These are phyloP conservation scores for Alternaria metachromatica DNA, from an alignment of 2,329 filamentous ascomycete species.

Conservation along the genomic window DNA sequence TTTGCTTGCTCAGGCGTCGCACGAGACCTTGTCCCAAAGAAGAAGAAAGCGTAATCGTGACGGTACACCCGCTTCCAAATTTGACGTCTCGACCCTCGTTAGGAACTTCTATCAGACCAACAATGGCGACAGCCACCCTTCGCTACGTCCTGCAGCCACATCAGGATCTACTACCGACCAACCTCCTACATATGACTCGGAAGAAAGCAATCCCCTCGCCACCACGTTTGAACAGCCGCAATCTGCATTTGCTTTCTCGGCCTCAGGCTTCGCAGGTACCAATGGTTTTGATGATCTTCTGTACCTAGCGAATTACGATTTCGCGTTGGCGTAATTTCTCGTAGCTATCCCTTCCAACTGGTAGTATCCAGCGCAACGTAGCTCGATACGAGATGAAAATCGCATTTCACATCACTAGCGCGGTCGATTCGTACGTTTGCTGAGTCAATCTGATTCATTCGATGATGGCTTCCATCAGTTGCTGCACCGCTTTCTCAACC, in stretches of 20 bases:
- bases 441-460: neutral
- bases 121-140: neutral
- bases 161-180: neutral
- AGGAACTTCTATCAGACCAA: neutral
- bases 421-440: too few species aligned
- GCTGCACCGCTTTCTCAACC: neutral
- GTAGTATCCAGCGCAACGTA: accelerated
- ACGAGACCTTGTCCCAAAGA: neutral
- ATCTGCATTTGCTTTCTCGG: neutral
- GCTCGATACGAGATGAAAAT: accelerated
- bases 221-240: neutral
- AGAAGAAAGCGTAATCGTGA: neutral
- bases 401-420: neutral
- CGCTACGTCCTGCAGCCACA: neutral
- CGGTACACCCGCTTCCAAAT: neutral
- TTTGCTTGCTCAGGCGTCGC: neutral
- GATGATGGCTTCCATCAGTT: neutral
- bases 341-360: accelerated
- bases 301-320: neutral
- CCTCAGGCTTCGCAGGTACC: neutral
- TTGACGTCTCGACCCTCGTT: neutral
- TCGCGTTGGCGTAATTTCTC: neutral
- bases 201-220: neutral
- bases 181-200: neutral
- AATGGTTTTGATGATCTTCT: neutral